Conservation (phyloP, 108 stramenopile species). For the Nitzschia putrida region DNA sequence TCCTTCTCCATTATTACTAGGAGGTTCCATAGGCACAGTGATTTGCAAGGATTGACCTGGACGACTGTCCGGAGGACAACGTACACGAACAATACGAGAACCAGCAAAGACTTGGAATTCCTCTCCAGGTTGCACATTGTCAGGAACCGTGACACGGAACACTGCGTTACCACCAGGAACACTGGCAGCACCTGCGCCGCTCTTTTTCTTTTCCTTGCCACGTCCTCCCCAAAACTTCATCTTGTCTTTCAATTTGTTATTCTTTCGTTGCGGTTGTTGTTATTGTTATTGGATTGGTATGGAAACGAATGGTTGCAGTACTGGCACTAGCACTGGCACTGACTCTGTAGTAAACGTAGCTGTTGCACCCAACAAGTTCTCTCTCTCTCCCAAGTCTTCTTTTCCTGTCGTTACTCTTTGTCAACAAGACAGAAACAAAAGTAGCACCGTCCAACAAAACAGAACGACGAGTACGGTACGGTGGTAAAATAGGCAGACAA, state of each 20-base stretch:
- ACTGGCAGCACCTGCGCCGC: conserved; percentile 35
- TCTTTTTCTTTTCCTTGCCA: conserved; percentile 17
- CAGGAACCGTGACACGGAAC: conserved; percentile 72
- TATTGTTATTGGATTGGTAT: too few relatives aligned
- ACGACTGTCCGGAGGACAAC: conserved; percentile 58
- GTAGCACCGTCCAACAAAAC: too few relatives aligned
- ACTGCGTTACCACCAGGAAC: conserved; percentile 34
- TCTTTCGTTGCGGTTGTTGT: too few relatives aligned
- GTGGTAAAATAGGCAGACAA: too few relatives aligned
- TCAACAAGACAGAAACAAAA: too few relatives aligned
- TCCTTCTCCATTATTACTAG: not conserved
- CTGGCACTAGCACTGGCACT: too few relatives aligned
- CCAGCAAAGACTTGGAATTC: conserved; percentile 86
- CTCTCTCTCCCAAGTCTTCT: too few relatives aligned
- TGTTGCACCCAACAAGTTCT: too few relatives aligned
- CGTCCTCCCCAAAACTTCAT: conserved; percentile 13
- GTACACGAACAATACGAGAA: conserved; percentile 61
- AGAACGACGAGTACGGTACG: too few relatives aligned
- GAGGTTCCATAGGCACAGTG: conserved; percentile 52
- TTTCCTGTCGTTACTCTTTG: too few relatives aligned
- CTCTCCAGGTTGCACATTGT: conserved; percentile 72
- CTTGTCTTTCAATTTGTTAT: not conserved
- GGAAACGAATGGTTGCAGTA: too few relatives aligned
- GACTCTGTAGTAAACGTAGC: too few relatives aligned
- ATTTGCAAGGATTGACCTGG: conserved; percentile 80